Evolutionary conservation across 225 moss, liverwort and hornwort species (phyloP), one percentile per base, ranked within the genome.

Genomic region (Physcomitrellopsis africana): DNA sequence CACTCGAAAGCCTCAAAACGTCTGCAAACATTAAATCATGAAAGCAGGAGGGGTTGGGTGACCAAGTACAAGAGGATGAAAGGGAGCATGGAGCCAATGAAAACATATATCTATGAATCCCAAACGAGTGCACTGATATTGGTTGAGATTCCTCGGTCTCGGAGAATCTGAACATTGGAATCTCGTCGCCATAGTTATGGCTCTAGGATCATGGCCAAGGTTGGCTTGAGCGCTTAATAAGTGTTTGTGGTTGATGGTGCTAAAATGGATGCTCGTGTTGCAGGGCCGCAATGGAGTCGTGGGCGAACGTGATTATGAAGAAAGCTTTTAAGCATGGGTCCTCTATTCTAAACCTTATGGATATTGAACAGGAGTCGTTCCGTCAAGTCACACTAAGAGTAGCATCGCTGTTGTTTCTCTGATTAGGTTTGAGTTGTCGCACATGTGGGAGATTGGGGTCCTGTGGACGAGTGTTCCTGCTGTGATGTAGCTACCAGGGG

Each of bases 271-370:
- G n/a, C 19, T 16, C 17, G 52, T 73, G 17, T 27, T 27, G 74
- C 76, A 76, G 67, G 51, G 73, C 22, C 43, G 20, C 23, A 22
- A 82, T 77, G 81, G 77, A 82, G 62, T 77, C 68, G 54, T 77
- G 73, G 73, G 81, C 81, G 45, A 82, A 73, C 73, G 81, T 77
- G 18, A 58, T 77, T 14, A 29, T 82, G 62, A 82, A 82, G 56
- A 82, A 82, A 46, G 82, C 77, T 3, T 82, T 77, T 49, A 82
- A 82, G 82, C 77, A 82, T 56, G 77, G 77, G 72, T 79, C 9
- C 52, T 53, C 42, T 78, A 19, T 57, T 26, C 51, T 67, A 10
- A 56, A 49, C 61, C 44, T 56, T 72, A 51, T 67, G 0, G 22
- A 16, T 55, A 29, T 20, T 17, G 56, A 57, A 15, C 32, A 49